phyloP scores from a whole-genome alignment of 805 yeast genomes.

The Metschnikowia gelsemii region DNA sequence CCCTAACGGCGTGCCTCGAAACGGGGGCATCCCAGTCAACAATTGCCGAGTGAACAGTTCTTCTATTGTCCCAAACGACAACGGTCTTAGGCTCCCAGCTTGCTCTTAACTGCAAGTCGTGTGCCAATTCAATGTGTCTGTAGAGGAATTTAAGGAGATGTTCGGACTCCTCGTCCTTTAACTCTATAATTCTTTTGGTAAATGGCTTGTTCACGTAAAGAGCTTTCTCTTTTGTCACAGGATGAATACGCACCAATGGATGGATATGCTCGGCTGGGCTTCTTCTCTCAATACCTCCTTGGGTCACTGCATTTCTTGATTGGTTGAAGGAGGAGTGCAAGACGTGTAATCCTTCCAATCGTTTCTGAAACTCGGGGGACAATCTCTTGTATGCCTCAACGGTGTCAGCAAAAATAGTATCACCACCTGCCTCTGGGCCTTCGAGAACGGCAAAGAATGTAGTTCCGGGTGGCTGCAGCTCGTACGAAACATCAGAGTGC shows the following conservation, averaged over 20 bases:
- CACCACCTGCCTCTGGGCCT: conserved; percentile 41
- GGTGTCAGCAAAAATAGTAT: conserved; percentile 38
- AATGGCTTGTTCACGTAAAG: conserved; percentile 35
- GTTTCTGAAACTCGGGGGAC: conserved; percentile 35
- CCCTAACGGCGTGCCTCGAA: conserved; percentile 37
- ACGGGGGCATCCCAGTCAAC: conserved; percentile 38
- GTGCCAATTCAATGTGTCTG: conserved; percentile 33
- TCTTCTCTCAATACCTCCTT: conserved; percentile 37
- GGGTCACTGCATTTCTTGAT: conserved; percentile 26
- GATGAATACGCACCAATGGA: conserved; percentile 37
- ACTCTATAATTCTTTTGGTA: conserved; percentile 35
- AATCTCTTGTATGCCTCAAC: conserved; percentile 38
- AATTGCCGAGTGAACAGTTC: conserved; percentile 35
- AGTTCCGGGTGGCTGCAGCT: conserved; percentile 36
- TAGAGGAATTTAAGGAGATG: conserved; percentile 32
- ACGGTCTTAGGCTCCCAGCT: conserved; percentile 39
- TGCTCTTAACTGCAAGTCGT: conserved; percentile 38
- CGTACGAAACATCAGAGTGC: conserved; percentile 40
- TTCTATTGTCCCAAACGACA: conserved; percentile 38
- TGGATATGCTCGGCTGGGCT: conserved; percentile 35
- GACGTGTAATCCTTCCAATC: conserved; percentile 34
- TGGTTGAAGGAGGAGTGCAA: conserved; percentile 37
- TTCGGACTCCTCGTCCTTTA: conserved; percentile 36
- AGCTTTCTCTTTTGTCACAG: conserved; percentile 33
- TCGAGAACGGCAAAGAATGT: conserved; percentile 37